These are phyloP conservation scores for Saturnispora quitensis DNA, from an alignment of 805 yeast species.

Conservation along the genomic window DNA sequence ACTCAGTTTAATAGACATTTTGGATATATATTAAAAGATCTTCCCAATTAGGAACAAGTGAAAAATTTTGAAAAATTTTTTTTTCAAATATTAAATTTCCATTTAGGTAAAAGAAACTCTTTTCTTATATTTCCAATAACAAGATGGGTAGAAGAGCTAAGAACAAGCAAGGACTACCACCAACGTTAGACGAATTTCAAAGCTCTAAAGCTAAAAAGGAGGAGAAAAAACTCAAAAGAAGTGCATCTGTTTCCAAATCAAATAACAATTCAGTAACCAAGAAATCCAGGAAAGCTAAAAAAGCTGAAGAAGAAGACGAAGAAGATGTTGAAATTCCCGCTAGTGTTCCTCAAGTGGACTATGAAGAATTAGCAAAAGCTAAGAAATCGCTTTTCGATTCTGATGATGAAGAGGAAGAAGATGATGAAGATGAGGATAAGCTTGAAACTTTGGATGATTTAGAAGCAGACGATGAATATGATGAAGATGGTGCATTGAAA, in stretches of 20 bases:
- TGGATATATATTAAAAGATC: not conserved
- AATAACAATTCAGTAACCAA: conserved; percentile 21
- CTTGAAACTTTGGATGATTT: conserved; percentile 21
- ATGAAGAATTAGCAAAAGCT: conserved; percentile 56
- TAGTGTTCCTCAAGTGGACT: conserved; percentile 55
- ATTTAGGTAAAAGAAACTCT: not conserved
- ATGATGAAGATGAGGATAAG: conserved; percentile 36
- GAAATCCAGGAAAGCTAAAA: conserved; percentile 13
- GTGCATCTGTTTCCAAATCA: conserved; percentile 20
- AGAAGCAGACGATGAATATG: conserved; percentile 23
- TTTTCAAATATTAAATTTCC: not conserved
- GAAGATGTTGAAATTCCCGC: conserved; percentile 35
- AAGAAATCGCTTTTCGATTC: conserved; percentile 71
- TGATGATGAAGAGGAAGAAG: conserved; percentile 50
- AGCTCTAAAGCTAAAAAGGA: conserved; percentile 34
- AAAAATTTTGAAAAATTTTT: conserved; percentile 8
- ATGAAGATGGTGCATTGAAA: conserved; percentile 46
- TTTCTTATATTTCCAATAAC: not conserved
- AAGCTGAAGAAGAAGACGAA: conserved; percentile 19
- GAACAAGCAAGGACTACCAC: conserved; percentile 90
- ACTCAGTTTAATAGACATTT: conserved; percentile 15
- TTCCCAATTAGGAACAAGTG: conserved; percentile 5
- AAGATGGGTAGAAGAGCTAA: conserved; percentile 91
- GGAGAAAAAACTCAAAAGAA: conserved; percentile 26
- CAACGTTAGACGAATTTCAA: conserved; percentile 75